These are phyloP conservation scores for Xylariaceae sp. DNA, from an alignment of 2,329 filamentous ascomycete genomes.

Conservation along the genomic window DNA sequence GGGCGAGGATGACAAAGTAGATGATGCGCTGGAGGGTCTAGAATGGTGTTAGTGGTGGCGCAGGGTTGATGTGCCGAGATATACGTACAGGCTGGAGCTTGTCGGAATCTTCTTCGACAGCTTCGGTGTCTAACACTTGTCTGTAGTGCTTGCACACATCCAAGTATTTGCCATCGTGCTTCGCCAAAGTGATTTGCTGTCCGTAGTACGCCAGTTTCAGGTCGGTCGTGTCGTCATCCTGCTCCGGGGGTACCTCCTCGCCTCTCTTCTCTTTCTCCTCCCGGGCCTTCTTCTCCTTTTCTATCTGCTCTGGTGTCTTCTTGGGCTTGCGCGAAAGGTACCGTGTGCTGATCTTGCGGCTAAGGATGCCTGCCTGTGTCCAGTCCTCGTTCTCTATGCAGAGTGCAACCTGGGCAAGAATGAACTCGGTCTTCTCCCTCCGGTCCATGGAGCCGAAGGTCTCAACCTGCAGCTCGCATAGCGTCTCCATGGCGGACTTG, in stretches of 20 bases:
- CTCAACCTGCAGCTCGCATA: conserved; percentile 97
- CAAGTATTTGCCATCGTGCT: conserved; percentile 96
- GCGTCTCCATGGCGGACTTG: conserved; percentile 82
- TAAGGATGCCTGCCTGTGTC: conserved; percentile 91
- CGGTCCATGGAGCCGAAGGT: conserved; percentile 98
- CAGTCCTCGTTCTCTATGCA: conserved; percentile 96
- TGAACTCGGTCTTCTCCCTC: conserved; percentile 98
- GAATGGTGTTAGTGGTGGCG: conserved; percentile 13
- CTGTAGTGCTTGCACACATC: conserved; percentile 98
- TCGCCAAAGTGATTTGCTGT: conserved; percentile 91
- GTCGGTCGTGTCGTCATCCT: conserved; percentile 88
- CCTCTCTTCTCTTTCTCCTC: conserved; percentile 80
- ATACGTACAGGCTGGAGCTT: conserved; percentile 76
- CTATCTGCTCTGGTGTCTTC: conserved; percentile 83
- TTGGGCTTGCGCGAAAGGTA: conserved; percentile 89
- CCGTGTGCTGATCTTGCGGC: conserved; percentile 92
- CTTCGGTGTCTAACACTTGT: conserved; percentile 93
- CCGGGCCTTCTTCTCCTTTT: conserved; percentile 83
- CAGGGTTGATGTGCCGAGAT: not conserved
- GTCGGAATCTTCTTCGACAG: conserved; percentile 82
- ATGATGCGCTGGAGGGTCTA: conserved; percentile 91
- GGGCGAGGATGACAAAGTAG: conserved; percentile 94
- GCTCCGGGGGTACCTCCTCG: conserved; percentile 73
- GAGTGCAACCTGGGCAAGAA: conserved; percentile 86
- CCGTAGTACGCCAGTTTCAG: conserved; percentile 95